These are phyloP conservation scores for Tricholoma matsutake DNA, from an alignment of 768 basidiomycete genomes.

Conservation along the genomic window DNA sequence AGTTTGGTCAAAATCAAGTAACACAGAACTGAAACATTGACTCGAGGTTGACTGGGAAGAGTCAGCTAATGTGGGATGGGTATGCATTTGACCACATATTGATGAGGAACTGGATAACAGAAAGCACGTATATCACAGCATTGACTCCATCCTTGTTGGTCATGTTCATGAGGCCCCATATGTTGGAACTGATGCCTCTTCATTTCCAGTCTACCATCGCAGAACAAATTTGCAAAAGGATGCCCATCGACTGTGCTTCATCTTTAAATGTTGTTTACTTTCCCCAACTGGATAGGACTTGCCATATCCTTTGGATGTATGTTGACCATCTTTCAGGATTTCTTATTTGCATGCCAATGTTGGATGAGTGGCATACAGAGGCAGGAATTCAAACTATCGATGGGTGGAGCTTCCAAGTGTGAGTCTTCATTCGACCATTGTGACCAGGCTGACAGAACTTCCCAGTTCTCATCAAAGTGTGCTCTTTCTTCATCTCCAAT, in stretches of 20 bases:
- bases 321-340: constrained; percentile 52
- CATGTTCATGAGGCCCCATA: not conserved
- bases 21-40: constrained; percentile 4
- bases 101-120: constrained; percentile 85
- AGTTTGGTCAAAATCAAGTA: not conserved
- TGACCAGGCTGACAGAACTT: not conserved
- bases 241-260: constrained; percentile 60
- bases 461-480: constrained; percentile 81
- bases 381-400: constrained; percentile 58
- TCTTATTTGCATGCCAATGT: constrained; percentile 74
- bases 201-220: constrained; percentile 68
- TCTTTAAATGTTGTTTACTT: constrained; percentile 89
- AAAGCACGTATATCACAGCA: constrained; percentile 79
- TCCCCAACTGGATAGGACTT: constrained; percentile 78
- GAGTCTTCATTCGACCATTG: not conserved
- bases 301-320: not conserved
- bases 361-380: constrained; percentile 63
- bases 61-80: constrained; percentile 59
- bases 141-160: constrained; percentile 73
- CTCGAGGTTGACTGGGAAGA: constrained; percentile 92
- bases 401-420: constrained; percentile 81
- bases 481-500: constrained; percentile 15
- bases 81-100: constrained; percentile 73
- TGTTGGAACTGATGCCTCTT: not conserved
- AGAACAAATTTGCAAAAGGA: constrained; percentile 56